Percentiles rank a stretch among this genome's conserved stretches.
phyloP scores from a whole-genome alignment of 495 filamentous ascomycete species.

The Penicillium cinerascens region DNA sequence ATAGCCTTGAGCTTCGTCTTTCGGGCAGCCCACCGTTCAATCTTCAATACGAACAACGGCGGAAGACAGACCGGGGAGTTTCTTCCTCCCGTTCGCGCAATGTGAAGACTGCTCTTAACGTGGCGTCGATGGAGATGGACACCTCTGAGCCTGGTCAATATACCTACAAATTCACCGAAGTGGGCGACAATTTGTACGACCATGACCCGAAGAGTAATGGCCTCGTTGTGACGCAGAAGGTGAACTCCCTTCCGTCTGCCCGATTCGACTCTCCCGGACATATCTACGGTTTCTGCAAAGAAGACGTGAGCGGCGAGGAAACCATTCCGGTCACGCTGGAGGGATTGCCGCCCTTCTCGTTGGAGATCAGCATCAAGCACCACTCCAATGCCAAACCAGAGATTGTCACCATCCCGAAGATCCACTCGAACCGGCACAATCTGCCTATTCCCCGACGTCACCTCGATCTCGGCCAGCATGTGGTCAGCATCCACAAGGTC shows the following conservation, averaged over 20 bases:
- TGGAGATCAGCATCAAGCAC: constrained; percentile 91
- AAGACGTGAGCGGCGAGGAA: constrained; percentile 75
- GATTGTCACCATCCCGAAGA: constrained; percentile 69
- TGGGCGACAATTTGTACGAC: constrained; percentile 82
- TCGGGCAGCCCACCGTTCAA: constrained; percentile 79
- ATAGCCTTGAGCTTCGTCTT: constrained; percentile 75
- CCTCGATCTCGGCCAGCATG: constrained; percentile 79
- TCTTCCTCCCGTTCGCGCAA: constrained; percentile 58
- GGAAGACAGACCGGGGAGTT: constrained; percentile 60
- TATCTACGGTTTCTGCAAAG: constrained; percentile 90
- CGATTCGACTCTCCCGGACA: constrained; percentile 83
- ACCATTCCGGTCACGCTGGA: constrained; percentile 78
- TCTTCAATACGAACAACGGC: constrained; percentile 74
- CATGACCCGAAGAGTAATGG: constrained; percentile 57
- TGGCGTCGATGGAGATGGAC: constrained; percentile 75
- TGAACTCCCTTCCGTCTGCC: constrained; percentile 76
- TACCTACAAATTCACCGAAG: constrained; percentile 76
- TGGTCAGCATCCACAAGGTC: constrained; percentile 82
- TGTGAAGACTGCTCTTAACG: constrained; percentile 66
- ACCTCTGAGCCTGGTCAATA: constrained; percentile 76
- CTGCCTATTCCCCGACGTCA: constrained; percentile 78
- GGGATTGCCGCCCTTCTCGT: constrained; percentile 80
- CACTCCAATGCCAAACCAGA: constrained; percentile 76
- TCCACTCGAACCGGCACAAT: constrained; percentile 68
- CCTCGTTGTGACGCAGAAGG: constrained; percentile 72